Percentiles rank a stretch among this genome's conserved stretches.
phyloP scores from a whole-genome alignment of 1,284 basidiomycete species.

The Ustilago cynodontis region DNA sequence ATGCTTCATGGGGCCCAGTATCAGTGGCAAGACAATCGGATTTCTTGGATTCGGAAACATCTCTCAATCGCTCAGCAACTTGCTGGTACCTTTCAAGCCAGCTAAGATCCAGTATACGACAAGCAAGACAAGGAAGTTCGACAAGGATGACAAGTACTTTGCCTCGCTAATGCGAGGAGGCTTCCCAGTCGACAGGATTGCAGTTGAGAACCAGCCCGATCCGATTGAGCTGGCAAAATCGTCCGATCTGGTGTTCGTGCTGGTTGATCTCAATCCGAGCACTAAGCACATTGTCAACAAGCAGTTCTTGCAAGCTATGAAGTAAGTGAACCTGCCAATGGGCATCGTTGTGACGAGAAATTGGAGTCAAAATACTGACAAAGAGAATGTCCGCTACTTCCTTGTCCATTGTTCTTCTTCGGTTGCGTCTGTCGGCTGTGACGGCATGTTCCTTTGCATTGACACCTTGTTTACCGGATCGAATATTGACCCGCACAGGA shows the following conservation, averaged over 20 bases:
- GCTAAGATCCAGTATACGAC: constrained; percentile 52
- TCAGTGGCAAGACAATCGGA: constrained; percentile 77
- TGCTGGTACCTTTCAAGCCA: constrained; percentile 54
- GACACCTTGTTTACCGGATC: background rate
- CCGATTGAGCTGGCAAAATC: constrained; percentile 34
- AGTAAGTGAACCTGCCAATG: constrained; percentile 72
- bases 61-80: constrained; percentile 44
- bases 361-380: constrained; percentile 13
- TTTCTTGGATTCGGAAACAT: constrained; percentile 94
- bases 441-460: background rate
- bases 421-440: background rate
- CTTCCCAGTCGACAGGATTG: constrained; percentile 30
- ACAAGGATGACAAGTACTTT: constrained; percentile 43
- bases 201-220: constrained; percentile 53
- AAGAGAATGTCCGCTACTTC: background rate
- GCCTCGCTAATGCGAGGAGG: constrained; percentile 31
- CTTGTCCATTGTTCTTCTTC: background rate
- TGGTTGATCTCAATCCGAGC: constrained; percentile 81
- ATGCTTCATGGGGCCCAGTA: constrained; percentile 80
- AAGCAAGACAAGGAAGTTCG: constrained; percentile 50
- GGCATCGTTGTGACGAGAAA: background rate
- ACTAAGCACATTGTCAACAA: constrained; percentile 82
- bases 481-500: constrained; percentile 17
- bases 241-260: constrained; percentile 72
- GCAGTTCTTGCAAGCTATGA: constrained; percentile 84